These are phyloP conservation scores for Penstemon eatonii DNA, from an alignment of 257 asterid genomes.

Conservation along the genomic window DNA sequence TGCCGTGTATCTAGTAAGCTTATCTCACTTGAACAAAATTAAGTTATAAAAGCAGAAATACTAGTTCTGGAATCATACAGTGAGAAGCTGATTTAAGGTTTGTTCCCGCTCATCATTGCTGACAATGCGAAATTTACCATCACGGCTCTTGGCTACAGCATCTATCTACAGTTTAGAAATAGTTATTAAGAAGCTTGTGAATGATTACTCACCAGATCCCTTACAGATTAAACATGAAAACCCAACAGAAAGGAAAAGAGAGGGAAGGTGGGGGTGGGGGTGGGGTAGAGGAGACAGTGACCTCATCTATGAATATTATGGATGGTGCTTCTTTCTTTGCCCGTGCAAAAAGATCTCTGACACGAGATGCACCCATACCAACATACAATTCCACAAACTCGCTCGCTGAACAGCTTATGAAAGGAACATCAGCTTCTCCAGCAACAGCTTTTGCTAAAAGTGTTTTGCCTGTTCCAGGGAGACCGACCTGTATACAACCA, in stretches of 20 bases:
- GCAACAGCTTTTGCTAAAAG: conserved; percentile 99
- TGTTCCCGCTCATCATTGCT: conserved; percentile 99
- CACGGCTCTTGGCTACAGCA: conserved; percentile 99
- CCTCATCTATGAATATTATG: conserved; percentile 98
- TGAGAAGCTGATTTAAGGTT: conserved; percentile 94
- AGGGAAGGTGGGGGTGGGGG: conserved; percentile 1
- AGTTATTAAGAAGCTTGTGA: conserved; percentile 29
- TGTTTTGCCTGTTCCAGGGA: conserved; percentile 99
- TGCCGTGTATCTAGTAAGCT: conserved; percentile 43
- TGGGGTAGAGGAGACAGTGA: conserved; percentile 24
- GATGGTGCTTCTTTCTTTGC: conserved; percentile 99
- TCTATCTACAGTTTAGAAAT: conserved; percentile 72
- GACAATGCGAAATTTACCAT: conserved; percentile 86
- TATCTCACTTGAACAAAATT: conserved; percentile 23
- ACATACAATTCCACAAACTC: conserved; percentile 98
- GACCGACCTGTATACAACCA: conserved; percentile 74
- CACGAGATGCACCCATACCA: conserved; percentile 99
- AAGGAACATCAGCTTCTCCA: conserved; percentile 98
- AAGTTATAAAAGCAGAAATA: conserved; percentile 16
- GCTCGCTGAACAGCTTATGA: conserved; percentile 98
- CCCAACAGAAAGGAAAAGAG: conserved; percentile 17
- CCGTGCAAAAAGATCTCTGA: conserved; percentile 95
- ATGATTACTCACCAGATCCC: conserved; percentile 24
- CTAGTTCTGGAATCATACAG: conserved; percentile 55
- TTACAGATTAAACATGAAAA: conserved; percentile 15